These are phyloP conservation scores for Pseudogymnoascus sp. DNA, from an alignment of 2,329 filamentous ascomycete genomes.

Conservation along the genomic window DNA sequence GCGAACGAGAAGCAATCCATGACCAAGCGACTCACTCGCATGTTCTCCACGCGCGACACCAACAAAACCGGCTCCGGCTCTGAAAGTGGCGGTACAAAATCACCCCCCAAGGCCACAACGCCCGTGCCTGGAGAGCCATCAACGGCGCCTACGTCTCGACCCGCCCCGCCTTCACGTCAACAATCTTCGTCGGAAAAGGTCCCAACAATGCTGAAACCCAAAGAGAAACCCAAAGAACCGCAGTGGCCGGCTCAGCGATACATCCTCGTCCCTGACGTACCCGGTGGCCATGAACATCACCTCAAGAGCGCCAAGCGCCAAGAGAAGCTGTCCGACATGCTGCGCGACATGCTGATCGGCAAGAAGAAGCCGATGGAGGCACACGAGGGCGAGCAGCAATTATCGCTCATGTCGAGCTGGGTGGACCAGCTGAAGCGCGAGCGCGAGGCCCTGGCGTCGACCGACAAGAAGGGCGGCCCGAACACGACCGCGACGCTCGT, in stretches of 20 bases:
- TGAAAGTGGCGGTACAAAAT: conserved; percentile 12
- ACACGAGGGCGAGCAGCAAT: conserved; percentile 60
- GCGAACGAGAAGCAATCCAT: conserved; percentile 47
- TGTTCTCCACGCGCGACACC: conserved; percentile 53
- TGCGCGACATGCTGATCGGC: conserved; percentile 71
- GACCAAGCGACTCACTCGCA: conserved; percentile 55
- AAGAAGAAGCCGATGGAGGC: conserved; percentile 59
- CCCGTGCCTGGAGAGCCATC: conserved; percentile 16
- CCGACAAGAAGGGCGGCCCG: conserved; percentile 66
- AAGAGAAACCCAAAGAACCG: conserved; percentile 23
- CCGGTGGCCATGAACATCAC: conserved; percentile 75
- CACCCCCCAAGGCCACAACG: conserved; percentile 25
- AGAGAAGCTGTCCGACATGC: conserved; percentile 89
- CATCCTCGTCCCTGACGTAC: conserved; percentile 38
- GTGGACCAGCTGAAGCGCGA: conserved; percentile 87
- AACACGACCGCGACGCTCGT: conserved; percentile 71
- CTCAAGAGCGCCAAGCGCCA: conserved; percentile 85
- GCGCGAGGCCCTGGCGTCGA: conserved; percentile 63
- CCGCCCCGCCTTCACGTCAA: conserved; percentile 24
- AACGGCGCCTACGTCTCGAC: conserved; percentile 19
- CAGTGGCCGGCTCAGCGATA: conserved; percentile 36
- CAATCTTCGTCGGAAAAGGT: conserved; percentile 17
- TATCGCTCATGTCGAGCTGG: conserved; percentile 93
- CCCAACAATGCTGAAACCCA: conserved; percentile 19
- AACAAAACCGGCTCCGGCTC: conserved; percentile 30